These are phyloP conservation scores for Fusarium keratoplasticum DNA, from an alignment of 2,329 filamentous ascomycete species.

Conservation along the genomic window DNA sequence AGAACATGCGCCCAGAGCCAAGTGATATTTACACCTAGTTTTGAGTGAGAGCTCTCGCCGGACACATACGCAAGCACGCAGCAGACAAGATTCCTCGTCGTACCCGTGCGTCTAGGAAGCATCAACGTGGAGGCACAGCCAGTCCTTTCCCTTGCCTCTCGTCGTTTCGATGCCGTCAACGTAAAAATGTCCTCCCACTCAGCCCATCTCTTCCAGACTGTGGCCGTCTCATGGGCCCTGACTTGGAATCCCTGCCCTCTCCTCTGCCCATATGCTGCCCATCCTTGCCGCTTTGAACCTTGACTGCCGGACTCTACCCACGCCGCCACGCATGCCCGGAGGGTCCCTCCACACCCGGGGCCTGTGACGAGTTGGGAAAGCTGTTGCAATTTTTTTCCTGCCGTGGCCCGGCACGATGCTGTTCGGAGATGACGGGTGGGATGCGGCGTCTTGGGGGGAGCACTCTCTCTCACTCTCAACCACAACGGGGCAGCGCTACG, in stretches of 20 bases:
- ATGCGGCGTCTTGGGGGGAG: conserved; percentile 11
- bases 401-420: conserved; percentile 32
- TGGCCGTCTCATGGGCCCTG: not conserved
- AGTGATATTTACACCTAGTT: conserved; percentile 4
- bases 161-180: not conserved
- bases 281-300: conserved; percentile 25
- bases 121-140: not conserved
- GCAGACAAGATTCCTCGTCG: not conserved
- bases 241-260: conserved; percentile 2
- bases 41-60: not conserved
- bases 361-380: conserved; percentile 20
- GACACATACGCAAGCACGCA: not conserved
- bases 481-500: conserved; percentile 31
- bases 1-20: not conserved
- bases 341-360: conserved; percentile 23
- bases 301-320: conserved; percentile 22
- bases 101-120: conserved; percentile 7
- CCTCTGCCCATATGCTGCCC: conserved; percentile 19
- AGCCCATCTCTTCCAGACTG: not conserved
- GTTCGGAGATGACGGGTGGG: conserved; percentile 42
- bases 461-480: not conserved
- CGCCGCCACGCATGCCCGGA: conserved; percentile 33
- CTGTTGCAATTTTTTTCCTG: conserved; percentile 11
- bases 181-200: not conserved
- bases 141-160: not conserved